phyloP scores from a whole-genome alignment of 192 early-diverging fungal species.

The Allomyces arbusculus region DNA sequence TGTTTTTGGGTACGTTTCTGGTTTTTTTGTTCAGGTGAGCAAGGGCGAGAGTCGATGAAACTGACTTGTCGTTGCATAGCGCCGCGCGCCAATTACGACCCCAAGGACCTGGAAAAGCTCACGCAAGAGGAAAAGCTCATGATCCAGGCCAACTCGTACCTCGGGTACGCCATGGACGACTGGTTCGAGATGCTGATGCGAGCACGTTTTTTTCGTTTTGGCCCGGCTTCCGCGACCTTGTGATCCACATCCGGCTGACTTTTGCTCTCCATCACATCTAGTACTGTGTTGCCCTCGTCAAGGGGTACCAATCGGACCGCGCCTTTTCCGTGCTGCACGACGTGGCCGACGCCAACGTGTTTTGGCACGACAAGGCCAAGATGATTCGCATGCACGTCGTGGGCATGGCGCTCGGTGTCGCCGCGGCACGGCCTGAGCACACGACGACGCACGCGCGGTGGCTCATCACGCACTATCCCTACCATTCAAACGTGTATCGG shows the following conservation, averaged over 20 bases:
- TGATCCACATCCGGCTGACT: too few relatives aligned
- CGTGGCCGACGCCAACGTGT: slow-evolving; percentile 27
- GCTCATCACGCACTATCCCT: slow-evolving; percentile 1
- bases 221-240: not conserved
- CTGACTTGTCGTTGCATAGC: not conserved
- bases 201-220: slow-evolving; percentile 7
- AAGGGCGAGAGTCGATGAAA: not conserved
- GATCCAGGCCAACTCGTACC: not conserved
- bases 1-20: not conserved
- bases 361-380: slow-evolving; percentile 18
- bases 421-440: slow-evolving; percentile 13
- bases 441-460: slow-evolving; percentile 12
- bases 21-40: too few relatives aligned
- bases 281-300: slow-evolving; percentile 20
- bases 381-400: slow-evolving; percentile 20
- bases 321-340: slow-evolving; percentile 19
- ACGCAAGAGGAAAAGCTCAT: not conserved
- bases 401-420: slow-evolving; percentile 17
- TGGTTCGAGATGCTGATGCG: slow-evolving; percentile 31
- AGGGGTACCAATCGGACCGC: slow-evolving; percentile 21
- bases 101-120: not conserved
- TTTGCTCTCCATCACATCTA: slow-evolving; percentile 2
- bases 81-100: not conserved
- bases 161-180: slow-evolving; percentile 6
- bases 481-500: slow-evolving; percentile 10